phyloP scores from a whole-genome alignment of 306 rosid genomes.

The Quercus cerris region DNA sequence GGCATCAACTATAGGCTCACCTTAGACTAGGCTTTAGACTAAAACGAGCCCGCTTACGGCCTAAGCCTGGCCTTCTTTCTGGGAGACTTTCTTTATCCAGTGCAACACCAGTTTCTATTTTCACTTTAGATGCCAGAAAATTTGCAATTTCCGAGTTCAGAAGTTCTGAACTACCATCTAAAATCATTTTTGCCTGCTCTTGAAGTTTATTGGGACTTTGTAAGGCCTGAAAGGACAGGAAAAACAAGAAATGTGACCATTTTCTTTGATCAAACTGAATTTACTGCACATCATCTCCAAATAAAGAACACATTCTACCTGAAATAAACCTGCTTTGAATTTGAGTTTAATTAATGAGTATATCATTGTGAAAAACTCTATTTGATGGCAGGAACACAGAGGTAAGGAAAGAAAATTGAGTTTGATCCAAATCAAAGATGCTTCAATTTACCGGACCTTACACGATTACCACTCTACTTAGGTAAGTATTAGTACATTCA shows the following conservation, averaged over 20 bases:
- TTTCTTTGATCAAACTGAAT: neutral
- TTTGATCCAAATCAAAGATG: neutral
- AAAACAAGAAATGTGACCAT: neutral
- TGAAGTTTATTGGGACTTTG: conserved; percentile 41
- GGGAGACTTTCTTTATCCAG: conserved; percentile 46
- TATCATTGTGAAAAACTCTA: neutral
- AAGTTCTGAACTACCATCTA: conserved; percentile 23
- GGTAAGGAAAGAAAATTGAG: neutral
- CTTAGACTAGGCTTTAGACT: conserved; percentile 48
- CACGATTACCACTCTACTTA: neutral
- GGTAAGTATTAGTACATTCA: neutral
- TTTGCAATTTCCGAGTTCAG: conserved; percentile 17
- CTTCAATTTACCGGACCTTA: neutral
- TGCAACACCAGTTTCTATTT: conserved; percentile 19
- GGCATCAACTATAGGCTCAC: conserved; percentile 27
- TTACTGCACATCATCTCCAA: neutral
- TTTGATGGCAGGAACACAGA: neutral
- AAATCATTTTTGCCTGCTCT: conserved; percentile 43
- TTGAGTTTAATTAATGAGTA: neutral
- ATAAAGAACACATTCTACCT: neutral
- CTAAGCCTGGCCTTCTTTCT: conserved; percentile 68
- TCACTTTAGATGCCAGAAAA: conserved; percentile 10
- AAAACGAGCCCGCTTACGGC: conserved; percentile 65
- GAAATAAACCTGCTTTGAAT: neutral
- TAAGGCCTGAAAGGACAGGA: conserved; percentile 42